These are phyloP conservation scores for Thelonectria discophora DNA, from an alignment of 2,329 filamentous ascomycete genomes.

Conservation along the genomic window DNA sequence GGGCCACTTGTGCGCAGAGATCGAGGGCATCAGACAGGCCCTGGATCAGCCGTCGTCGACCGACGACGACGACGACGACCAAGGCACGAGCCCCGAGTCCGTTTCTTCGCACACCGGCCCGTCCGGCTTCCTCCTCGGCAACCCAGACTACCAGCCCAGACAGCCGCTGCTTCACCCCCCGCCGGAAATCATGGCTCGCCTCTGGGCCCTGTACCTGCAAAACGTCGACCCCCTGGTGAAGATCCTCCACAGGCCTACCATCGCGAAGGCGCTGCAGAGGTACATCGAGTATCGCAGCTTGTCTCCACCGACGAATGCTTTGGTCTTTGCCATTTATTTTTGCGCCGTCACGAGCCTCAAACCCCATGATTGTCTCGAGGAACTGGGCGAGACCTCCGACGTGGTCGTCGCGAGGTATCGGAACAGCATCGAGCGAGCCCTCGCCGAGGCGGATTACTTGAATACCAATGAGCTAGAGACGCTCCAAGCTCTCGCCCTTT, in stretches of 20 bases:
- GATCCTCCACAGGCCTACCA: conserved; percentile 55
- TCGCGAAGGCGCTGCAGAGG: conserved; percentile 40
- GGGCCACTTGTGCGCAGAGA: conserved; percentile 54
- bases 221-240: conserved; percentile 57
- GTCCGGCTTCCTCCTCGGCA: conserved; percentile 44
- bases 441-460: conserved; percentile 55
- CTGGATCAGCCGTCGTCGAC: conserved; percentile 53
- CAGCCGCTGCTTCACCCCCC: conserved; percentile 46
- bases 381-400: conserved; percentile 48
- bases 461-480: conserved; percentile 51
- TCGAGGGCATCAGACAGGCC: conserved; percentile 55
- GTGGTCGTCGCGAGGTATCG: conserved; percentile 46
- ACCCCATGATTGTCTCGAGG: conserved; percentile 42
- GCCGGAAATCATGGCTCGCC: conserved; percentile 48
- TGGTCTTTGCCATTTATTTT: conserved; percentile 56
- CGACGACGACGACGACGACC: conserved; percentile 43
- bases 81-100: conserved; percentile 46
- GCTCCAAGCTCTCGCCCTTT: conserved; percentile 54
- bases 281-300: conserved; percentile 38
- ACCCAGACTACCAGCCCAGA: conserved; percentile 34
- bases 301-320: conserved; percentile 43
- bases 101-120: conserved; percentile 34
- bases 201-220: conserved; percentile 49
- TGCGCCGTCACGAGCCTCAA: conserved; percentile 49
- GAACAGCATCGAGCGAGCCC: conserved; percentile 48